Percentiles rank a stretch among this genome's conserved stretches.
Conservation (phyloP, 805 yeast genomes). For the Metschnikowia picachoensis region DNA sequence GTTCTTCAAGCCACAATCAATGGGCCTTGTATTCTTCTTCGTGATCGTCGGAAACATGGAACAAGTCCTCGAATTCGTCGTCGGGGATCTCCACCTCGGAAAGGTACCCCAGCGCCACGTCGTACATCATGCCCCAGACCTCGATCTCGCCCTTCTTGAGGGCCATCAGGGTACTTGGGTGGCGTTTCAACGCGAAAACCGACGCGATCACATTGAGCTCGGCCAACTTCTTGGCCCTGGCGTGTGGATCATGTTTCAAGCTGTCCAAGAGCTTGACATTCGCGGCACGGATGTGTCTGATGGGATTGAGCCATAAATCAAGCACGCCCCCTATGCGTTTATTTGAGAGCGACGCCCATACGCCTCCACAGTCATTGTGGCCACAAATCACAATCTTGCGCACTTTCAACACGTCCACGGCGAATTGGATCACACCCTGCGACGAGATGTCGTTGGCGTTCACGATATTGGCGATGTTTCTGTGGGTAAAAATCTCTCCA, state of each 20-base stretch:
- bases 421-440: conserved; percentile 21
- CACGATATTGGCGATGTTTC: conserved; percentile 21
- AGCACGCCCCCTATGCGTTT: conserved; percentile 21
- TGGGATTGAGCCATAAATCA: conserved; percentile 22
- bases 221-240: conserved; percentile 19
- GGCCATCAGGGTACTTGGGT: conserved; percentile 20
- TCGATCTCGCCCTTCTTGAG: conserved; percentile 20
- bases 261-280: conserved; percentile 15
- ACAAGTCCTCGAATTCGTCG: conserved; percentile 43
- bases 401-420: conserved; percentile 20
- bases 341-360: conserved; percentile 21
- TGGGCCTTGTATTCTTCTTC: conserved; percentile 24
- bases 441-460: conserved; percentile 20
- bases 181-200: conserved; percentile 19
- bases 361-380: conserved; percentile 22
- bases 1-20: conserved; percentile 4
- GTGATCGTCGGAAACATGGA: conserved; percentile 32
- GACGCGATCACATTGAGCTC: conserved; percentile 20
- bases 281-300: conserved; percentile 21
- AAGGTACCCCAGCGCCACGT: conserved; percentile 20
- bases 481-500: conserved; percentile 21
- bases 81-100: conserved; percentile 26
- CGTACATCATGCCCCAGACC: conserved; percentile 23
- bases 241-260: conserved; percentile 16
- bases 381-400: conserved; percentile 21